Percentiles rank a stretch among this genome's conserved stretches.
These are phyloP conservation scores for Phoma sp. DNA, from an alignment of 2,329 filamentous ascomycete species.

Conservation along the genomic window DNA sequence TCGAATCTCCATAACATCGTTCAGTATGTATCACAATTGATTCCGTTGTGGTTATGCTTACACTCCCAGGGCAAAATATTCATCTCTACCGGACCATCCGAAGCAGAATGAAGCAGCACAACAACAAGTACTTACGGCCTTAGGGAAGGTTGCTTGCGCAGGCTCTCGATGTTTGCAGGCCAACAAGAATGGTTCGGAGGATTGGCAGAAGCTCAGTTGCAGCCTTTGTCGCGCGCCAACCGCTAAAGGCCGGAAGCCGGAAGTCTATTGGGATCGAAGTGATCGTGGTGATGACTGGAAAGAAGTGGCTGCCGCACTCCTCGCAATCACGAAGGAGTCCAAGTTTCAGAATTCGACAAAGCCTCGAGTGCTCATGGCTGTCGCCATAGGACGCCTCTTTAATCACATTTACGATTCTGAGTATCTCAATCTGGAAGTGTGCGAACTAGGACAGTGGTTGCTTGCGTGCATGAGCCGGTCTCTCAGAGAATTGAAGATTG, in stretches of 20 bases:
- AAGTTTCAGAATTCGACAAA: slow-evolving; percentile 40
- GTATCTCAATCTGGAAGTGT: slow-evolving; percentile 72
- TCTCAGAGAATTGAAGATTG: slow-evolving; percentile 81
- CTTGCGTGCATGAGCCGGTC: slow-evolving; percentile 84
- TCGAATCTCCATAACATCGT: slow-evolving; percentile 34
- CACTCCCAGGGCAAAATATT: slow-evolving; percentile 33
- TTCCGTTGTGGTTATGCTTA: slow-evolving; percentile 14
- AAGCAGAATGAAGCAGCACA: slow-evolving; percentile 29
- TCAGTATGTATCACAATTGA: slow-evolving; percentile 26
- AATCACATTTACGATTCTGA: slow-evolving; percentile 68
- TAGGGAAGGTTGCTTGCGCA: slow-evolving; percentile 46
- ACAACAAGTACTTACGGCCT: slow-evolving; percentile 35
- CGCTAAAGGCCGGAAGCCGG: neutral
- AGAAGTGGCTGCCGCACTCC: slow-evolving; percentile 39
- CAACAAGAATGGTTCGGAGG: neutral
- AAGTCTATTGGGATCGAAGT: slow-evolving; percentile 36
- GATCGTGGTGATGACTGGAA: slow-evolving; percentile 41
- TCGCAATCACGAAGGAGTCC: slow-evolving; percentile 37
- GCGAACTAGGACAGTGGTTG: slow-evolving; percentile 78
- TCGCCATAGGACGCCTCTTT: slow-evolving; percentile 69
- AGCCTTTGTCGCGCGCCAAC: slow-evolving; percentile 33
- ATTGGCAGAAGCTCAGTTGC: slow-evolving; percentile 29
- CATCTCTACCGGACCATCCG: slow-evolving; percentile 21
- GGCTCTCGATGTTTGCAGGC: slow-evolving; percentile 33
- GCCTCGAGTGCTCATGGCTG: slow-evolving; percentile 42